These are phyloP conservation scores for Camellia sinensis DNA, from an alignment of 148 eudicot species.

Conservation along the genomic window DNA sequence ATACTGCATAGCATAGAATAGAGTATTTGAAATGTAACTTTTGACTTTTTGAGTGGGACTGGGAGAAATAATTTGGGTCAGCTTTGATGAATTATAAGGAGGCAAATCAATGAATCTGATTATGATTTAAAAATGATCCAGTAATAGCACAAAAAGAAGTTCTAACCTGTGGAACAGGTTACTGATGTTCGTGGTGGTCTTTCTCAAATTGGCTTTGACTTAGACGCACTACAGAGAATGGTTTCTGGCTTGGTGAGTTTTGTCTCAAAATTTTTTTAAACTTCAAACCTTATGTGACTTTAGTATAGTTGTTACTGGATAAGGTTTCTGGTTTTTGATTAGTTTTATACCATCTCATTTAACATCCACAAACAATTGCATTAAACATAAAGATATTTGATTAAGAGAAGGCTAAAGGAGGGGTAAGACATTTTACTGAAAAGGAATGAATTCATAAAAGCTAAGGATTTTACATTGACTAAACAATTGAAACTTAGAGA, in stretches of 20 bases:
- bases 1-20: not conserved
- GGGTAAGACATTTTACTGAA: not conserved
- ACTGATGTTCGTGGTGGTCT: constrained; percentile 58
- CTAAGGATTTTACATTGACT: not conserved
- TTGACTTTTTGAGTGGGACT: too few relatives aligned
- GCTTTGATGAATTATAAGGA: not conserved
- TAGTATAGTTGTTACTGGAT: too few relatives aligned
- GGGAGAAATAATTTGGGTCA: not conserved
- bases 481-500: not conserved
- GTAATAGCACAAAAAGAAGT: not conserved
- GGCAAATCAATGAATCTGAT: not conserved
- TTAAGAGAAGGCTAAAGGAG: not conserved
- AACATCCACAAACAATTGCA: not conserved
- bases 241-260: constrained; percentile 75
- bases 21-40: not conserved
- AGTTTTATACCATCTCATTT: not conserved
- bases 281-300: not conserved
- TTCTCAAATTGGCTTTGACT: constrained; percentile 47
- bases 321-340: not conserved
- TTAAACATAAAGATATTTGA: not conserved
- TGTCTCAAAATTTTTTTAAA: not conserved
- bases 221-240: constrained; percentile 47
- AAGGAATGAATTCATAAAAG: not conserved
- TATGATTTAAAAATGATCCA: not conserved
- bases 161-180: constrained; percentile 57